phyloP scores from a whole-genome alignment of 1,139 yeast species.

The Yamadazyma spencermartinsiae region DNA sequence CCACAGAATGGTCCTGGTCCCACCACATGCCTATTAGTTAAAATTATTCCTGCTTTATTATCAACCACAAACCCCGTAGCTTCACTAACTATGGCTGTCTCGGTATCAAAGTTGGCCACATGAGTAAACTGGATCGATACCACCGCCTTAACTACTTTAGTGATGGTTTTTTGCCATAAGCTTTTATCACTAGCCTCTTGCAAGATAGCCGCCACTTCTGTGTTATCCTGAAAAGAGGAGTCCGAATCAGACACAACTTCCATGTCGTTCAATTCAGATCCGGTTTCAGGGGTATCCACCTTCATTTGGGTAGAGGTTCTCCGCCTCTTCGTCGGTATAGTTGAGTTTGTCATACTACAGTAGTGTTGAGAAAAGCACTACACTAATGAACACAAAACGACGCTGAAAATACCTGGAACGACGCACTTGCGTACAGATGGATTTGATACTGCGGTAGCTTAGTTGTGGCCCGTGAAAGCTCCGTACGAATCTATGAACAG shows the following conservation, averaged over 20 bases:
- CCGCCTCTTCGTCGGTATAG: conserved; percentile 4
- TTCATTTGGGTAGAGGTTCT: too few species aligned
- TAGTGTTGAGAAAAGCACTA: too few species aligned
- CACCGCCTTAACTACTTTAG: conserved; percentile 79
- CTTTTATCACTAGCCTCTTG: conserved; percentile 14
- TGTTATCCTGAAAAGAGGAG: conserved; percentile 1
- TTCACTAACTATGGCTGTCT: conserved; percentile 76
- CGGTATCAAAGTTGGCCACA: conserved; percentile 86
- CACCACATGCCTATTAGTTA: conserved; percentile 92
- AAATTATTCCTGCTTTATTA: conserved; percentile 71
- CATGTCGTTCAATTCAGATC: background rate
- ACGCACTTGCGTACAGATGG: too few species aligned
- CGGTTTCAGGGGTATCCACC: too few species aligned
- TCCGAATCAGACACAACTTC: conserved; percentile 7
- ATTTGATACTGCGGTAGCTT: conserved; percentile 2
- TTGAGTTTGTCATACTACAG: too few species aligned
- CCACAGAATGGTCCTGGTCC: conserved; percentile 95
- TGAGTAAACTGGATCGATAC: conserved; percentile 89
- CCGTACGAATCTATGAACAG: too few species aligned
- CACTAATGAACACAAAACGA: too few species aligned
- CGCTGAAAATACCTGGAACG: too few species aligned
- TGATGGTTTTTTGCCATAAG: conserved; percentile 79
- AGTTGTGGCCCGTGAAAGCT: too few species aligned
- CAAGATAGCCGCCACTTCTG: background rate
- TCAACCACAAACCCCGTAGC: conserved; percentile 98